Base-by-base conservation (phyloP, 2,329 filamentous ascomycete genomes). In the Colletotrichum cuscutae region DNA sequence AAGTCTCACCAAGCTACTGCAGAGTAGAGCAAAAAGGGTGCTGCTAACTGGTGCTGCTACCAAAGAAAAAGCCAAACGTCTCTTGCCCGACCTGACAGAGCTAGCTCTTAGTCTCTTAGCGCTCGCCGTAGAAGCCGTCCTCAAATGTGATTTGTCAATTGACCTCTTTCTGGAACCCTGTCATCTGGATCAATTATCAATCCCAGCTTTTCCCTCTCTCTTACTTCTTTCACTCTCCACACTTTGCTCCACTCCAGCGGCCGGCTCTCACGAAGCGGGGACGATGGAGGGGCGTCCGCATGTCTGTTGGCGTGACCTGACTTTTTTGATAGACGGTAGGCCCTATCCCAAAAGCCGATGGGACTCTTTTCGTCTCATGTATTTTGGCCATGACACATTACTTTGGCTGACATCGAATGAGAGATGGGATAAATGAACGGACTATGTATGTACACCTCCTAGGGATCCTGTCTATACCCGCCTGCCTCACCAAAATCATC, bases 111-210 rank as follows among this genome's bases (percentile, higher is more conserved):
- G 15, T 19, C 19, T 19, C 12, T 58, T 71, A 71, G 68, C 64
- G 68, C 63, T 32, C 57, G 57, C 68, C 30, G 28, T 58, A 58
- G 54, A 72, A 32, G 46, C 65, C 70, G 26, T 24, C 22, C 54
- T 9, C 30, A 32, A 32, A 30, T 65, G 60, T 72, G 60, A 72
- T 72, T 72, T 46, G 66, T 7, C 70, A 72, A 72, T 72, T 64
- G 62, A 54, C 70, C 65, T 62, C 59, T 54, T 69, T 72, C 60
- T 52, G 59, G 60, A 65, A 65, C 70, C 70, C 65, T 64, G 65
- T 35, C 35, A 56, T 69, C 59, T 54, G 58, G 26, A 57, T 53
- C 30, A 65, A 37, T n/a, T 8, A 57, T 53, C 30, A 65, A 37
- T 24, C 32, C 35, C 59, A 46, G 28, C 37, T 59, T 56, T 53